phyloP scores from a whole-genome alignment of 192 early-diverging fungal genomes.

The Gryganskiella cystojenkinii region DNA sequence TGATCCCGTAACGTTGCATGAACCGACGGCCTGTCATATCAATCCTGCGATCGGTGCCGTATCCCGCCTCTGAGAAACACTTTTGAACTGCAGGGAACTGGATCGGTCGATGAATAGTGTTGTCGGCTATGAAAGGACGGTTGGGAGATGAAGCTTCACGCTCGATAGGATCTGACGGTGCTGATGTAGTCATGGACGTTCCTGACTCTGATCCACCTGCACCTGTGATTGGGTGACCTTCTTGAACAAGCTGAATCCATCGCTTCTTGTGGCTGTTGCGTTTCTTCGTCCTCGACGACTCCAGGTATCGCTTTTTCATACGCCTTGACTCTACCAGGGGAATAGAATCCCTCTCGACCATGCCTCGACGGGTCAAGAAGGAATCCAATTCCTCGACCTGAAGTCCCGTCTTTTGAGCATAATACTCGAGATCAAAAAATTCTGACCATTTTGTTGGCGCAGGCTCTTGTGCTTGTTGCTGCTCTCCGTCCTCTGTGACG shows the following conservation, averaged over 20 bases:
- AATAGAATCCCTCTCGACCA: slow-evolving; percentile 15
- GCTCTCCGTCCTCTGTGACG: neutral
- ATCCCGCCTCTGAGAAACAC: slow-evolving; percentile 32
- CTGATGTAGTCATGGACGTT: neutral
- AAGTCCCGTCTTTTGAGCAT: slow-evolving; percentile 12
- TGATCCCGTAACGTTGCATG: slow-evolving; percentile 36
- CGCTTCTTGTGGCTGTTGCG: neutral
- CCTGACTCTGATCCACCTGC: neutral
- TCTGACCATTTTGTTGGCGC: slow-evolving; percentile 39
- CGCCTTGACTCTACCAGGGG: neutral
- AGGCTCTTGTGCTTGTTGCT: slow-evolving; percentile 6
- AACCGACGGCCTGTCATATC: slow-evolving; percentile 37
- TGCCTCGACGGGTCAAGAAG: slow-evolving; percentile 26
- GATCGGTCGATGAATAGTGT: neutral
- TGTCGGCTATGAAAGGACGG: neutral
- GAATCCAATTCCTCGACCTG: slow-evolving; percentile 33
- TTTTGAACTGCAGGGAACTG: slow-evolving; percentile 19
- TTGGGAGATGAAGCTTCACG: neutral
- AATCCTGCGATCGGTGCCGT: slow-evolving; percentile 25
- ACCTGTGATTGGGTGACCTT: neutral
- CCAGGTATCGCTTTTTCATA: neutral
- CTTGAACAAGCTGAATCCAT: slow-evolving; percentile 27
- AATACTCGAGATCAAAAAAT: slow-evolving; percentile 33
- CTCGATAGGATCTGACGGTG: neutral
- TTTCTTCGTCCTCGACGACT: slow-evolving; percentile 5